Base-by-base conservation (phyloP, 371 early-diverging fungal species). In the Dichotomocladium elegans region DNA sequence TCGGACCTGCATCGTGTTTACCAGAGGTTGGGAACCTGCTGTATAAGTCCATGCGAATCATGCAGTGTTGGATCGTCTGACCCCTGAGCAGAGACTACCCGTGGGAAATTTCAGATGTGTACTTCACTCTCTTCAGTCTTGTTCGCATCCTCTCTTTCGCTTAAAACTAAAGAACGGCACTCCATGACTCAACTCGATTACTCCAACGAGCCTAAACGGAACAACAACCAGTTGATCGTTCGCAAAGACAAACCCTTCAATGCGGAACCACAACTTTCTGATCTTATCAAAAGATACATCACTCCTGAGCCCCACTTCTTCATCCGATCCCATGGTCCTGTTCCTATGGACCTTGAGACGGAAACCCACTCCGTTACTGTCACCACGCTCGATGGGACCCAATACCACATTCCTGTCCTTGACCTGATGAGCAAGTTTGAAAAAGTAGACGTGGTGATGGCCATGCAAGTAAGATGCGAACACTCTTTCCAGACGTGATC, bases 321-420 rank as follows among this genome's bases (percentile, higher is more conserved):
- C 50, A 74, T 79, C 47, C 89, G 95, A 17, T 91, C 91, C 59
- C 95, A 94, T 65, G 87, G 92, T 2, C 91, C 93, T 14, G 86
- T 93, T 17, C 95, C 95, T 21, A 64, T 81, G 41, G 65, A 91
- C n/a, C 33, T 53, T 12, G 27, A 44, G 26, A 66, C 81, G 21
- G 70, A 72, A 9, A 42, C 67, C 2, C 81, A 83, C 54, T 31
- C 42, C 9, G 55, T 83, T 40, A 58, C 63, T 3, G 53, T 86
- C 12, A 61, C 66, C n/a, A 64, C 70, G 41, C 40, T 15, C 41
- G 55, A 33, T 2, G 31, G 35, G 4, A 14, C 31, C 1, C 31
- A 24, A 19, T 26, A 37, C 9, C 37, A 24, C 12, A 42, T 84
- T 25, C 41, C 69, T 0, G 47, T 87, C 24, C 59, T 65, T 3